Evolutionary conservation across 164 flowering plant species (phyloP).

Genomic region (Houttuynia cordata): DNA sequence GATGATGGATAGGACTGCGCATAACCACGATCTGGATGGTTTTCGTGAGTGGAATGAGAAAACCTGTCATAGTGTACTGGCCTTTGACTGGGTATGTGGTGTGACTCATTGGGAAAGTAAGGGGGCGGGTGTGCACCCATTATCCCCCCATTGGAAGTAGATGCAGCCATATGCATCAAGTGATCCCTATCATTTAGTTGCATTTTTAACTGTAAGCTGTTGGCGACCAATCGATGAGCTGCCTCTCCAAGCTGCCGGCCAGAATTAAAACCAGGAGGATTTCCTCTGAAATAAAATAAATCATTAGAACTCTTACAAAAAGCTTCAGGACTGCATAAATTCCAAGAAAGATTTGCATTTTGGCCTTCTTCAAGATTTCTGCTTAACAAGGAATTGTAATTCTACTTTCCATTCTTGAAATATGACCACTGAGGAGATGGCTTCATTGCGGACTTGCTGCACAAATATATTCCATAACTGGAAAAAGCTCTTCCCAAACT

Average conservation of each 20-base stretch:
- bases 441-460: no score
- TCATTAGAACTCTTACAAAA: neutral
- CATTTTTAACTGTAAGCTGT: constrained; percentile 49
- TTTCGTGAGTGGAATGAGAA: neutral
- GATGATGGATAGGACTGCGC: constrained; percentile 5
- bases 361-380: no score
- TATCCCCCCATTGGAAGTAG: constrained; percentile 3
- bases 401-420: no score
- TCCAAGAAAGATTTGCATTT: no score
- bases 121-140: constrained; percentile 10
- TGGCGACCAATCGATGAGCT: constrained; percentile 68
- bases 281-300: constrained; percentile 23
- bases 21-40: neutral
- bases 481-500: no score
- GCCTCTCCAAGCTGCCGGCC: constrained; percentile 83
- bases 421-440: no score
- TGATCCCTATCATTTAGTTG: constrained; percentile 21
- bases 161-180: constrained; percentile 18
- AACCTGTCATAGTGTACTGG: constrained; percentile 7
- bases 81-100: constrained; percentile 15
- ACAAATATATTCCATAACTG: no score
- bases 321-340: neutral
- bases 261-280: constrained; percentile 43
- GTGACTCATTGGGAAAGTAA: constrained; percentile 15
- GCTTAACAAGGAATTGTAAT: no score